Evolutionary conservation across 2,329 filamentous ascomycete genomes (phyloP).

Genomic region (Fusarium redolens): DNA sequence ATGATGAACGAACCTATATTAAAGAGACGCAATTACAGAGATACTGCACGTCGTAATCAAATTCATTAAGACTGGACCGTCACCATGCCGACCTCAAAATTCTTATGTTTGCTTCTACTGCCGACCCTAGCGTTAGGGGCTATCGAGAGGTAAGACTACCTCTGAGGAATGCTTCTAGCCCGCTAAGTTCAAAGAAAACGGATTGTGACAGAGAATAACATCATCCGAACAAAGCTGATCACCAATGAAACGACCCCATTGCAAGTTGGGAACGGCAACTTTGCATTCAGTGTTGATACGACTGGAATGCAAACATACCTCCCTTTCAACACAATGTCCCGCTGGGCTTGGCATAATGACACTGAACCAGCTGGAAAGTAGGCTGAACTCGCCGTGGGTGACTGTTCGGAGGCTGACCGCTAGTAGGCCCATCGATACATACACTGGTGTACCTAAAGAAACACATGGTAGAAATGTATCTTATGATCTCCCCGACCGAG

Average conservation of each 20-base stretch:
- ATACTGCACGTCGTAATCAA: too few relatives aligned
- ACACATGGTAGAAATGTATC: constrained; percentile 54
- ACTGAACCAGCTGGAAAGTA: constrained; percentile 53
- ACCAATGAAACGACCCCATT: constrained; percentile 59
- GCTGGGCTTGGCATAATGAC: constrained; percentile 64
- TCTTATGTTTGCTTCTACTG: neutral
- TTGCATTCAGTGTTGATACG: constrained; percentile 60
- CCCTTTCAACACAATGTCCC: constrained; percentile 59
- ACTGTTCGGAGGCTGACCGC: neutral
- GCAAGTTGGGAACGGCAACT: constrained; percentile 62
- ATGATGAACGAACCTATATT: neutral
- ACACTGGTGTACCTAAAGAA: constrained; percentile 47
- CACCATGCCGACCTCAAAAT: neutral
- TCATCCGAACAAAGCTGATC: constrained; percentile 40
- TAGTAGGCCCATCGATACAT: constrained; percentile 39
- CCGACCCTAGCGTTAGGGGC: neutral
- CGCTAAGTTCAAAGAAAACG: constrained; percentile 21
- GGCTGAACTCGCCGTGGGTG: fast-evolving
- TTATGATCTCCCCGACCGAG: constrained; percentile 52
- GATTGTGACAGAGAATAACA: constrained; percentile 38
- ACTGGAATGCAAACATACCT: constrained; percentile 59
- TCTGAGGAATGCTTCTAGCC: neutral
- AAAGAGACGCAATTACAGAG: too few relatives aligned
- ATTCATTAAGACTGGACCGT: neutral
- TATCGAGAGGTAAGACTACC: constrained; percentile 3